A percentile compares a stretch with the other conserved stretches of the same genome.
Evolutionary conservation across 371 early-diverging fungal species (phyloP).

Genomic region (Entomophthora muscae): DNA sequence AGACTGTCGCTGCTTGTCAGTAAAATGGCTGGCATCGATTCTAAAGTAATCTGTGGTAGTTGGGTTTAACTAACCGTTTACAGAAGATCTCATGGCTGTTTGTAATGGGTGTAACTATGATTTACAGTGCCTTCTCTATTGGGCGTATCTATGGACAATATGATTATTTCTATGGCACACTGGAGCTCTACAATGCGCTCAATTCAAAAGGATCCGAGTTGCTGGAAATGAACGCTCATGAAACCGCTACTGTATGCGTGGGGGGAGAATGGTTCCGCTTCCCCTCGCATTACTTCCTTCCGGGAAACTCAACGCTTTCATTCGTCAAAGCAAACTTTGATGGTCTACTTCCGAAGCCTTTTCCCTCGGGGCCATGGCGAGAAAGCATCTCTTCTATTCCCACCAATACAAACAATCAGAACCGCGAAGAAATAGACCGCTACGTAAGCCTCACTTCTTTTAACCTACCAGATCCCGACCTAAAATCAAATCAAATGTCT

Average conservation of each 20-base stretch:
- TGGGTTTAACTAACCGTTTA: neutral
- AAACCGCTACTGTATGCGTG: constrained; percentile 46
- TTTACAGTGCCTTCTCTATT: constrained; percentile 13
- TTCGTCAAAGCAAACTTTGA: constrained; percentile 39
- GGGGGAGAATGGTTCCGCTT: constrained; percentile 92
- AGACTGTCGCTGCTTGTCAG: constrained; percentile 12
- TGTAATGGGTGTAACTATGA: constrained; percentile 4
- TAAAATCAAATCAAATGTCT: neutral
- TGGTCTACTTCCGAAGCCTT: constrained; percentile 43
- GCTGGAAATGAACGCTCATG: neutral
- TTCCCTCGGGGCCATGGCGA: constrained; percentile 9
- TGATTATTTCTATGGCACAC: constrained; percentile 15
- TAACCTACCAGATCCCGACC: neutral
- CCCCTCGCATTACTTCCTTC: constrained; percentile 78
- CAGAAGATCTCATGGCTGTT: neutral
- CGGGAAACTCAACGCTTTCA: constrained; percentile 33
- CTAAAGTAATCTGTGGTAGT: neutral
- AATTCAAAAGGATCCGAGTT: neutral
- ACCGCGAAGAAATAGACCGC: constrained; percentile 39
- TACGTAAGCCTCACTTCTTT: constrained; percentile 21
- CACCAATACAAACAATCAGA: constrained; percentile 48
- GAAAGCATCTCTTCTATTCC: constrained; percentile 25
- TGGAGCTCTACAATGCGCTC: constrained; percentile 10
- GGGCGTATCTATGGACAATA: constrained; percentile 16
- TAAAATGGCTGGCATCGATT: neutral